These are phyloP conservation scores for Aspergillus egyptiacus DNA, from an alignment of 495 filamentous ascomycete species.

Conservation along the genomic window DNA sequence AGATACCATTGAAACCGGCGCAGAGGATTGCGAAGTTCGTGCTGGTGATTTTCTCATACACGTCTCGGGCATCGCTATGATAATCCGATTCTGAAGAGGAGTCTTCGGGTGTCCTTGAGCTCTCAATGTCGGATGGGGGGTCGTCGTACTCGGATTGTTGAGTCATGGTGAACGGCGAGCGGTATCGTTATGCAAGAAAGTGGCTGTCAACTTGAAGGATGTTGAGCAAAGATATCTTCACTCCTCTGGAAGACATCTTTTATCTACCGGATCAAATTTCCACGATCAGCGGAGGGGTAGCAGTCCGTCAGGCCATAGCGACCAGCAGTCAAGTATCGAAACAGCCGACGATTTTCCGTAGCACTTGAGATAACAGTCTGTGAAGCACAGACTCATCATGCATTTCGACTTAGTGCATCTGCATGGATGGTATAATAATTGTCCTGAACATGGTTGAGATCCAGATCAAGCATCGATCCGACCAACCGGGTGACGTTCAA, in stretches of 20 bases:
- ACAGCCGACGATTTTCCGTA: neutral
- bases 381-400: neutral
- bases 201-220: too few species aligned
- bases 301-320: too few species aligned
- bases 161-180: neutral
- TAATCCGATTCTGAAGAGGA: neutral
- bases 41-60: conserved; percentile 37
- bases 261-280: too few species aligned
- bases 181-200: neutral
- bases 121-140: neutral
- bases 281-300: neutral
- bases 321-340: too few species aligned
- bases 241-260: too few species aligned
- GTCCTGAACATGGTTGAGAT: too few species aligned
- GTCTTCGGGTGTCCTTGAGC: neutral
- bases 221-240: neutral
- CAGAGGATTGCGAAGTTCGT: conserved; percentile 49
- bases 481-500: too few species aligned
- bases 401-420: too few species aligned
- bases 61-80: conserved; percentile 15
- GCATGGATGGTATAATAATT: too few species aligned
- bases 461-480: too few species aligned
- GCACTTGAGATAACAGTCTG: neutral
- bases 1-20: conserved; percentile 41
- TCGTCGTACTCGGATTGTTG: neutral